Evolutionary conservation across 2,329 filamentous ascomycete species (phyloP).

Genomic region (Trichoderma sp.): DNA sequence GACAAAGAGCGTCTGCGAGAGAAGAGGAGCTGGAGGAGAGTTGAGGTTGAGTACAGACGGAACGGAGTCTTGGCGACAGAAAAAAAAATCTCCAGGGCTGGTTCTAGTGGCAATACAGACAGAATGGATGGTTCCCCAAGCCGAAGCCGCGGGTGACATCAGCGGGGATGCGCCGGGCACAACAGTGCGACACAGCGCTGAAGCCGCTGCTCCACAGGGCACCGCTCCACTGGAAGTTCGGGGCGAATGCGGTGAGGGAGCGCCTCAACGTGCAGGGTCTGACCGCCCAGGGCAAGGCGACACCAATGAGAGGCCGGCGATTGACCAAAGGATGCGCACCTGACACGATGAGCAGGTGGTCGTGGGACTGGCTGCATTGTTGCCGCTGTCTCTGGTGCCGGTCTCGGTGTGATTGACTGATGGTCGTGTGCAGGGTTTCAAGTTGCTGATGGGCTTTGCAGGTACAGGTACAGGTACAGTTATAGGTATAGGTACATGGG

Average conservation of each 20-base stretch:
- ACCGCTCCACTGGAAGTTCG: conserved; percentile 1
- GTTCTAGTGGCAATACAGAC: conserved; percentile 1
- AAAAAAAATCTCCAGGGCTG: not conserved
- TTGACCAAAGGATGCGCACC: not conserved
- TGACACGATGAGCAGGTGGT: not conserved
- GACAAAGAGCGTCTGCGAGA: not conserved
- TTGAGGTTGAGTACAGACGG: not conserved
- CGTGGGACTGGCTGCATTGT: not conserved
- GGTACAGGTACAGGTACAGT: not conserved
- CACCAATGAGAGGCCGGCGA: conserved; percentile 1
- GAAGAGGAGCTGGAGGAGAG: not conserved
- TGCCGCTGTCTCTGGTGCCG: not conserved
- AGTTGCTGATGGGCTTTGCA: not conserved
- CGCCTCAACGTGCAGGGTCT: conserved; percentile 3
- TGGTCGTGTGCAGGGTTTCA: not conserved
- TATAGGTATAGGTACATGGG: not conserved
- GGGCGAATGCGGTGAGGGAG: conserved; percentile 6
- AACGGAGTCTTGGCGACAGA: not conserved
- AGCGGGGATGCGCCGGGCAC: conserved; percentile 4
- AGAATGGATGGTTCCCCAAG: not conserved
- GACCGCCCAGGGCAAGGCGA: not conserved
- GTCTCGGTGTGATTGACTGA: not conserved
- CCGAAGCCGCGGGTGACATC: conserved; percentile 19
- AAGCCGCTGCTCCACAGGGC: not conserved
- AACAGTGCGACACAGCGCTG: conserved; percentile 8